phyloP scores from a whole-genome alignment of 1,139 yeast species.

The Kluyveromyces sp. region DNA sequence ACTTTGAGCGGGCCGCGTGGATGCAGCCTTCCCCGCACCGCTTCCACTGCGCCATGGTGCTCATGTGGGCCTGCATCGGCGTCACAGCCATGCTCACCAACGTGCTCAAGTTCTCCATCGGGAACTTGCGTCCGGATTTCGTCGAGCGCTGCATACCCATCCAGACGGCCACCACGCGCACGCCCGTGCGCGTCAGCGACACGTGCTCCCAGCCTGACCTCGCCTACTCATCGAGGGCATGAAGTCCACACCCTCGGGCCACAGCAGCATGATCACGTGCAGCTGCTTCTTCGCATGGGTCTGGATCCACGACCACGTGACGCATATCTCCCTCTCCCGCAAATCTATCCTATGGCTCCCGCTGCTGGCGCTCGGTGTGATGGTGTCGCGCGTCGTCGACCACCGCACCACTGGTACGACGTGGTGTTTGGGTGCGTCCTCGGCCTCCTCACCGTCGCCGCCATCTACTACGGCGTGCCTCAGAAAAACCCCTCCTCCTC shows the following conservation, averaged over 20 bases:
- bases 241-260: slow-evolving; percentile 29
- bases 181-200: slow-evolving; percentile 9
- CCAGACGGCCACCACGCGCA: slow-evolving; percentile 1
- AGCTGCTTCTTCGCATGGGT: slow-evolving; percentile 21
- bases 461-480: not conserved
- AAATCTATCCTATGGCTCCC: slow-evolving; percentile 18
- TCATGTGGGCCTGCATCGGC: slow-evolving; percentile 15
- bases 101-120: slow-evolving; percentile 20
- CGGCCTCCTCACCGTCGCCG: slow-evolving; percentile 12
- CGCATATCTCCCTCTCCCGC: not conserved
- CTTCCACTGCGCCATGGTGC: slow-evolving; percentile 18
- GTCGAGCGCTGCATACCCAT: slow-evolving; percentile 20
- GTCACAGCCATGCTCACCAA: slow-evolving; percentile 23
- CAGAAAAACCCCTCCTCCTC: not conserved
- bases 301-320: slow-evolving; percentile 19
- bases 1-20: slow-evolving; percentile 10
- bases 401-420: slow-evolving; percentile 29
- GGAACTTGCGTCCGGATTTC: slow-evolving; percentile 27
- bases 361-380: slow-evolving; percentile 18
- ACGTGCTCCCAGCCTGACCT: slow-evolving; percentile 17
- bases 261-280: slow-evolving; percentile 23
- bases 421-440: slow-evolving; percentile 19
- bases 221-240: slow-evolving; percentile 23
- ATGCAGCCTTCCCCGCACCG: slow-evolving; percentile 15
- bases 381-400: slow-evolving; percentile 24